Conservation (phyloP, 805 yeast genomes). For the Wickerhamiella kazuoi region DNA sequence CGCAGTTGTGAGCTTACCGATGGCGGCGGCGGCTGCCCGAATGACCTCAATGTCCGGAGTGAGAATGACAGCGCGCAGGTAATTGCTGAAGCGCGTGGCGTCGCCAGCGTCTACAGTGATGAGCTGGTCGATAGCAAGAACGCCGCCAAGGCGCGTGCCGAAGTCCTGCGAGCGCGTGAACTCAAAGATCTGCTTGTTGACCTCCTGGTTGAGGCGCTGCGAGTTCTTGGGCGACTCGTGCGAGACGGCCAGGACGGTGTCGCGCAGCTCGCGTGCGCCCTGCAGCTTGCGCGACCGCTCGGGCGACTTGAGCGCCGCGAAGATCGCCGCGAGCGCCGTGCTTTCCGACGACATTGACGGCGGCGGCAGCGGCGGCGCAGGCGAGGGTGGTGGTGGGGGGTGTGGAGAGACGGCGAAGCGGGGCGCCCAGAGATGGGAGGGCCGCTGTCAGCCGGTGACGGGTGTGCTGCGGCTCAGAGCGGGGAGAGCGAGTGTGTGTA, state of each 20-base stretch:
- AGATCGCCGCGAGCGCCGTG: constrained; percentile 17
- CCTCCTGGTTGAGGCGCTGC: constrained; percentile 62
- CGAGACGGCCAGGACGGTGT: constrained; percentile 51
- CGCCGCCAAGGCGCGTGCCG: constrained; percentile 69
- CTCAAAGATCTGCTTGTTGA: constrained; percentile 75
- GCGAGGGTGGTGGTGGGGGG: too few relatives aligned
- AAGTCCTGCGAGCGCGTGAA: constrained; percentile 59
- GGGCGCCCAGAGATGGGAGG: too few relatives aligned
- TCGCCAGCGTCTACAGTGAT: constrained; percentile 64
- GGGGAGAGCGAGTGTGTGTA: too few relatives aligned
- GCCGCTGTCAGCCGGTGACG: too few relatives aligned
- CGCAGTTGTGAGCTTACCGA: constrained; percentile 77
- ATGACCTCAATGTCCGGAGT: constrained; percentile 71
- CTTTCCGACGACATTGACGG: constrained; percentile 17
- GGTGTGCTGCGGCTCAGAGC: too few relatives aligned
- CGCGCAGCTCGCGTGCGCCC: constrained; percentile 56
- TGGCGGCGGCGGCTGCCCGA: constrained; percentile 68
- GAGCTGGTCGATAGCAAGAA: constrained; percentile 73
- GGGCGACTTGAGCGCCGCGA: constrained; percentile 15
- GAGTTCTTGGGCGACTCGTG: constrained; percentile 73
- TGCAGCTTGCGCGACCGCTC: constrained; percentile 17
- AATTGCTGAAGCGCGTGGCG: constrained; percentile 80
- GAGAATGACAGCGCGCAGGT: constrained; percentile 60
- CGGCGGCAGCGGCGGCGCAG: too few relatives aligned
- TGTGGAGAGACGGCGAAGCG: too few relatives aligned